phyloP scores from a whole-genome alignment of 148 eudicot genomes.

The Chenopodium quinoa region DNA sequence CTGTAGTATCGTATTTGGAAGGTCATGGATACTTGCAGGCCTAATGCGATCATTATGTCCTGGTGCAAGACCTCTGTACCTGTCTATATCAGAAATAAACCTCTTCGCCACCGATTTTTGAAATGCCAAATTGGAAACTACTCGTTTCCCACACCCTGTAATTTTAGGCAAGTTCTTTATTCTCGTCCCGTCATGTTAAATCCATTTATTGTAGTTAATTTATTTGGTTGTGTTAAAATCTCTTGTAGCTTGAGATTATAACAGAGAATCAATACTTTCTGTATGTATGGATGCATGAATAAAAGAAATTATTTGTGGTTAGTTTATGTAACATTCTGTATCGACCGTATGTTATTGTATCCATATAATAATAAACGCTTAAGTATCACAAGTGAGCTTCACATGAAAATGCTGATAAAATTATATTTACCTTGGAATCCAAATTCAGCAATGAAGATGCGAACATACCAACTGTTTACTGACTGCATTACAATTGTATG shows the following conservation, averaged over 20 bases:
- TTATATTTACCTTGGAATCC: too few species aligned
- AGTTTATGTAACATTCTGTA: background rate
- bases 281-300: constrained; percentile 11
- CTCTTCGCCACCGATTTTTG: background rate
- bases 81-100: constrained; percentile 11
- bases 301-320: constrained; percentile 2
- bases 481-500: too few species aligned
- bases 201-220: constrained; percentile 9
- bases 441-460: too few species aligned
- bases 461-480: background rate
- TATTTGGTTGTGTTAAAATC: constrained; percentile 7
- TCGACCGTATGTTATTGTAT: background rate
- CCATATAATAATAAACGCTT: background rate
- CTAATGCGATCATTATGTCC: constrained; percentile 11
- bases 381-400: background rate
- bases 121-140: constrained; percentile 21
- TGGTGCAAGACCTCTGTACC: constrained; percentile 3
- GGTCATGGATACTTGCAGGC: constrained; percentile 70
- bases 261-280: constrained; percentile 5
- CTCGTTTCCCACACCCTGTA: constrained; percentile 30
- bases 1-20: constrained; percentile 67
- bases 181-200: background rate
- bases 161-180: background rate
- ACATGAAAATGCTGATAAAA: background rate
- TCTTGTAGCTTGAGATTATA: background rate